A percentile compares a stretch with the other conserved stretches of the same genome.
phyloP scores from a whole-genome alignment of 768 basidiomycete genomes.

The Infundibulicybe gibba region DNA sequence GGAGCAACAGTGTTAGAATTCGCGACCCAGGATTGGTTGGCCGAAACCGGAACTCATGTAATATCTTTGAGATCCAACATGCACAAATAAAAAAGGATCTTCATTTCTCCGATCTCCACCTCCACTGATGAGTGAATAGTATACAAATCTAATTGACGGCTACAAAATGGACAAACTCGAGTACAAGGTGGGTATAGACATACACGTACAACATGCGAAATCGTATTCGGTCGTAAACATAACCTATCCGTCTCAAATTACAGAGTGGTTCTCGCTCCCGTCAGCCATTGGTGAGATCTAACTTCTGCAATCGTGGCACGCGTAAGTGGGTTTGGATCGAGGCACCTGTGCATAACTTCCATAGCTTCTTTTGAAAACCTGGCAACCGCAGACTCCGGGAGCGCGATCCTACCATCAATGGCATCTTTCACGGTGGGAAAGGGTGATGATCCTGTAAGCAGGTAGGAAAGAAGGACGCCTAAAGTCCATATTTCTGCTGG shows the following conservation, averaged over 20 bases:
- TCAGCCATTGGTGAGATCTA: conserved; percentile 80
- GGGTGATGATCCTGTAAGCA: conserved; percentile 89
- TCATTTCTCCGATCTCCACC: no score
- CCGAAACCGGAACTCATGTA: conserved; percentile 13
- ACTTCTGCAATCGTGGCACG: conserved; percentile 84
- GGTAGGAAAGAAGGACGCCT: conserved; percentile 91
- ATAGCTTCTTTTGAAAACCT: conserved; percentile 46
- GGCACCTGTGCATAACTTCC: conserved; percentile 69
- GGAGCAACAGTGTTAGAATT: conserved; percentile 16
- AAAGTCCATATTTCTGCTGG: conserved; percentile 97
- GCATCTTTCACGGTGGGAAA: conserved; percentile 87
- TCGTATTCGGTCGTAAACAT: no score
- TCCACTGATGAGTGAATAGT: no score
- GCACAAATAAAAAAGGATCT: no score
- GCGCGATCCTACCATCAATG: conserved; percentile 58
- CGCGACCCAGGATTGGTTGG: conserved; percentile 20
- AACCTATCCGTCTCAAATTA: neutral
- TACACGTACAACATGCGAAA: neutral
- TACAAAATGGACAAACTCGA: conserved; percentile 2
- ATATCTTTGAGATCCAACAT: no score
- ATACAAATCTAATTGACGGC: conserved; percentile 3
- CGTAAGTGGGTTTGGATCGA: conserved; percentile 78
- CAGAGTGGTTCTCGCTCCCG: neutral
- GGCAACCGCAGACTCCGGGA: conserved; percentile 36
- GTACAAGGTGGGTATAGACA: neutral